Conservation (phyloP, 805 yeast species). For the Schizosaccharomyces cryophilus region DNA sequence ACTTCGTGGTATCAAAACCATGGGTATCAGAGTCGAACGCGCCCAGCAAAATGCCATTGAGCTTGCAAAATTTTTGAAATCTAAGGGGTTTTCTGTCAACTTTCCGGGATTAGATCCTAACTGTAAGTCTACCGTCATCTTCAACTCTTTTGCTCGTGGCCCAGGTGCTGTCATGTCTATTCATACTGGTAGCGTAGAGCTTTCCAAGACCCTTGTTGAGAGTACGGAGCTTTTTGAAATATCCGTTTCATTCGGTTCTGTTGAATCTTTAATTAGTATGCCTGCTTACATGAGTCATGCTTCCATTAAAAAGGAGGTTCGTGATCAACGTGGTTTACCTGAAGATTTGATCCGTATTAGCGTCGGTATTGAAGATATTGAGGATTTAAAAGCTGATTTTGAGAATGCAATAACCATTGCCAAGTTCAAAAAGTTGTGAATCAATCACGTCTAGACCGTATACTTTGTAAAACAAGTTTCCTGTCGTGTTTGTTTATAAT, state of each 20-base stretch:
- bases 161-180: slow-evolving; percentile 75
- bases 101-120: slow-evolving; percentile 35
- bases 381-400: slow-evolving; percentile 63
- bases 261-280: slow-evolving; percentile 72
- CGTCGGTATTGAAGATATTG: slow-evolving; percentile 67
- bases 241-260: slow-evolving; percentile 86
- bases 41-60: slow-evolving; percentile 61
- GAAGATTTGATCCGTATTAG: slow-evolving; percentile 79
- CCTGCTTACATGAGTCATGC: slow-evolving; percentile 96
- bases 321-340: slow-evolving; percentile 73
- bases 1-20: slow-evolving; percentile 67
- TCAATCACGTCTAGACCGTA: no score
- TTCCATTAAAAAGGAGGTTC: slow-evolving; percentile 67
- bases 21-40: slow-evolving; percentile 63
- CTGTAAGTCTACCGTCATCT: slow-evolving; percentile 53
- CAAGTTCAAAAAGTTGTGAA: not conserved
- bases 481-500: no score
- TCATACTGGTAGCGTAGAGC: slow-evolving; percentile 54
- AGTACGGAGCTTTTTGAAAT: slow-evolving; percentile 57
- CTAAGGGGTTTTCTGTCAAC: slow-evolving; percentile 49
- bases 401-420: slow-evolving; percentile 42
- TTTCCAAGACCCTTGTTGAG: slow-evolving; percentile 51
- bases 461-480: no score
- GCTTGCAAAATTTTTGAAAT: slow-evolving; percentile 49
- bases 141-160: slow-evolving; percentile 51